Percentiles rank a stretch among this genome's conserved stretches.
Evolutionary conservation across 371 early-diverging fungal species (phyloP).

Genomic region (Mortierella sp.): DNA sequence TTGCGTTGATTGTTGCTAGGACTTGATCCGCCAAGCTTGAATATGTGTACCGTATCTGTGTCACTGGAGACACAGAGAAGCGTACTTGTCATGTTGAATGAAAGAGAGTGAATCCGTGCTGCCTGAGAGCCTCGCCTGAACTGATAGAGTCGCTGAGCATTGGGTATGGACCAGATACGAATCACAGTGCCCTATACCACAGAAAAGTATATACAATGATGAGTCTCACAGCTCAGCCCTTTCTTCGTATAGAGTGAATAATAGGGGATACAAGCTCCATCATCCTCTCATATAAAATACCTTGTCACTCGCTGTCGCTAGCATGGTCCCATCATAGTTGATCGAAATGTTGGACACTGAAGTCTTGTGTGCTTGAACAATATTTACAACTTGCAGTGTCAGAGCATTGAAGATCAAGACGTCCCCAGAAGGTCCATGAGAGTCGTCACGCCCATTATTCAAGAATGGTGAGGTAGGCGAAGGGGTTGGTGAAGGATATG

Average conservation of each 20-base stretch:
- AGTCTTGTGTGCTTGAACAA: conserved; percentile 95
- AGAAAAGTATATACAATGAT: background rate
- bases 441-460: conserved; percentile 36
- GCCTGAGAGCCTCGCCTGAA: conserved; percentile 64
- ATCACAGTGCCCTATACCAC: conserved; percentile 91
- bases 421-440: conserved; percentile 76
- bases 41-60: conserved; percentile 98
- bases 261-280: background rate
- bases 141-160: conserved; percentile 73
- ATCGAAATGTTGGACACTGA: conserved; percentile 87
- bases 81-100: conserved; percentile 87
- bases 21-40: conserved; percentile 59
- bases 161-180: conserved; percentile 92
- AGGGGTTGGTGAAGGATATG: conserved; percentile 85
- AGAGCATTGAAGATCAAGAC: conserved; percentile 92
- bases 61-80: conserved; percentile 91
- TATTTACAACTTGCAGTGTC: conserved; percentile 86
- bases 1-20: conserved; percentile 14
- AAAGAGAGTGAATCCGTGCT: conserved; percentile 82
- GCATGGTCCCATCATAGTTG: conserved; percentile 89
- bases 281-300: conserved; percentile 56
- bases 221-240: background rate
- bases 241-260: background rate
- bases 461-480: conserved; percentile 66
- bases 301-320: conserved; percentile 97